Base-by-base conservation (phyloP, 805 yeast genomes). In the Wickerhamiella lipophila region DNA sequence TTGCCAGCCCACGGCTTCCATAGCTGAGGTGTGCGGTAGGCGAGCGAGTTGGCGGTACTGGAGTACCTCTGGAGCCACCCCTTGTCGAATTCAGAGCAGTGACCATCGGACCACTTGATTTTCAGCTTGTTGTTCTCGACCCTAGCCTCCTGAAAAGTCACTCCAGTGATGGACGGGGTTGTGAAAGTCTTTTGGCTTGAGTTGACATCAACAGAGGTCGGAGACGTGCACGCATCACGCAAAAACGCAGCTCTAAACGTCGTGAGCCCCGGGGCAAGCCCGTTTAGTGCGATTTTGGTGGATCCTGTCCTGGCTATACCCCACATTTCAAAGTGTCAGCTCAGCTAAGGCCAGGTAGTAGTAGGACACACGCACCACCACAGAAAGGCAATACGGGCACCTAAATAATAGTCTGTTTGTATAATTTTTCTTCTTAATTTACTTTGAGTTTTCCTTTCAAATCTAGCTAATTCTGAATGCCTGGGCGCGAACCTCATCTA, bases 171-270 rank as follows among this genome's bases (percentile, higher is more conserved):
- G 59, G 1, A 76, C 78, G 49, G 44, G 0, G 87, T 79, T n/a
- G 81, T 73, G 62, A 80, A 78, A 25, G 71, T 58, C 58, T 80
- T 82, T 58, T 82, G 88, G 16, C 72, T 71, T 0, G 83, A 72
- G 22, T 62, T 58, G 2, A 68, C 64, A 53, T 83, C 83, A 4
- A 79, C 68, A 0, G 83, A 75, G 9, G 56, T 58, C 0, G 64
- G 53, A 21, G 47, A 21, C 3, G 61, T 58, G 42, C 85, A 78
- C 0, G 85, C 70, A 57, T 83, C 94, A 57, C 89, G 70, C 16
- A 83, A 66, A 55, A 83, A 81, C 18, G 61, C 36, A 34, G 53
- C 50, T 23, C 56, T 49, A 47, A 56, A 61, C 21, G 35, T 43
- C 4, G 55, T 55, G 2, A 49, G 46, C 9, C 16, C 6, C 26